Evolutionary conservation across 2,329 filamentous ascomycete genomes (phyloP).

Genomic region (Claviceps purpurea): DNA sequence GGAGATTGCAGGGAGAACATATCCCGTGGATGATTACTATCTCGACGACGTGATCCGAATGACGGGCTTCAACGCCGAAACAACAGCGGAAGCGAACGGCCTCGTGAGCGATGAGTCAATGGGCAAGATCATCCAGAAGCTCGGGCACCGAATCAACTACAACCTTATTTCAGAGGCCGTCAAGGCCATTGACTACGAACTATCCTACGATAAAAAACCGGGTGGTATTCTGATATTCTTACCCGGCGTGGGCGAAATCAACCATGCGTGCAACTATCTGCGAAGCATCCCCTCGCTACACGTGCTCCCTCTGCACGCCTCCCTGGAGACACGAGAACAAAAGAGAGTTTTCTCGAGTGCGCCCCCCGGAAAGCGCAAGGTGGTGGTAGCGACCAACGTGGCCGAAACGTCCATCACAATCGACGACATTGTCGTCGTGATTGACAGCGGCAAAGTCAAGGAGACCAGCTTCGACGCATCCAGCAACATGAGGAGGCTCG

Average conservation of each 20-base stretch:
- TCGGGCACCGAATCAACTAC: slow-evolving; percentile 85
- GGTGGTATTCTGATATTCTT: slow-evolving; percentile 94
- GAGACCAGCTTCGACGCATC: slow-evolving; percentile 88
- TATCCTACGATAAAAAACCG: slow-evolving; percentile 46
- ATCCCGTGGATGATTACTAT: slow-evolving; percentile 80
- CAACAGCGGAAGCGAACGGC: slow-evolving; percentile 28
- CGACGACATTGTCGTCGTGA: slow-evolving; percentile 89
- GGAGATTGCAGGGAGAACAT: slow-evolving; percentile 79
- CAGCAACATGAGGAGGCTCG: slow-evolving; percentile 86
- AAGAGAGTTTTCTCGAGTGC: slow-evolving; percentile 68
- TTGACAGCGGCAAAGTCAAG: slow-evolving; percentile 90
- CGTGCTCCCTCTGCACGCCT: slow-evolving; percentile 81
- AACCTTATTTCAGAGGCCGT: slow-evolving; percentile 71
- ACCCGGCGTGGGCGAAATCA: slow-evolving; percentile 85
- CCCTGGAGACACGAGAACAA: slow-evolving; percentile 77
- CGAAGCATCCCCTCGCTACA: slow-evolving; percentile 50
- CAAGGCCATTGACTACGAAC: slow-evolving; percentile 63
- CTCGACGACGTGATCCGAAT: slow-evolving; percentile 75
- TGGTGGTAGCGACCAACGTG: slow-evolving; percentile 91
- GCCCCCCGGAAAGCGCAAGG: slow-evolving; percentile 71
- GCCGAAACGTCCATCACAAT: slow-evolving; percentile 98
- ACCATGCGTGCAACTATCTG: slow-evolving; percentile 59
- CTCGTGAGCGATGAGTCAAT: slow-evolving; percentile 40
- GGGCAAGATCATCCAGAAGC: slow-evolving; percentile 55
- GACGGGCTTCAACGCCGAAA: slow-evolving; percentile 54